These are phyloP conservation scores for Gossypium turneri DNA, from an alignment of 345 rosid species.

Conservation along the genomic window DNA sequence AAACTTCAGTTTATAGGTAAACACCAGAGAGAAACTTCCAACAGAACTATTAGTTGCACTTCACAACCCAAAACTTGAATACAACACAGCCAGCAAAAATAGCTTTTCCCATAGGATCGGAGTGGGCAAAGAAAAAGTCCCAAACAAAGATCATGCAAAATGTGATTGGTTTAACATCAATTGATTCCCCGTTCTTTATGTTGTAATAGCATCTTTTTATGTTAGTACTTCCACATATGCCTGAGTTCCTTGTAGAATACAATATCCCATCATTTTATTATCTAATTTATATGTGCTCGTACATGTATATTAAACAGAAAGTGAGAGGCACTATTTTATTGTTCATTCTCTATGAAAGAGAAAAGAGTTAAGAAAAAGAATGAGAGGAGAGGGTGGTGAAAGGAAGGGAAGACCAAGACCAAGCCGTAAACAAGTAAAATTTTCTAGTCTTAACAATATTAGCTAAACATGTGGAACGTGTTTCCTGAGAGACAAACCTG, in stretches of 20 bases:
- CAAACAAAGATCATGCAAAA: neutral
- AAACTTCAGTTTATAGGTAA: neutral
- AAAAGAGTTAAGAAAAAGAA: neutral
- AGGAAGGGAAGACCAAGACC: neutral
- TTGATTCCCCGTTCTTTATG: no score
- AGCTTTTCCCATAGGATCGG: neutral
- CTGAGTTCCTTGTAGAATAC: neutral
- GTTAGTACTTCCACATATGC: neutral
- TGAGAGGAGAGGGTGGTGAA: neutral
- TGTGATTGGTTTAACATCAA: neutral
- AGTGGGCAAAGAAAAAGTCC: neutral
- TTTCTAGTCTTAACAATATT: neutral
- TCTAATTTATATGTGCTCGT: neutral
- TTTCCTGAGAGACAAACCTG: conserved; percentile 46
- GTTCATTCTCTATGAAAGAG: neutral
- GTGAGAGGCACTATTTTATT: neutral
- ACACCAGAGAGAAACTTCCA: neutral
- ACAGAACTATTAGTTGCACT: neutral
- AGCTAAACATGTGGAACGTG: neutral
- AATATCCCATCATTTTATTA: neutral
- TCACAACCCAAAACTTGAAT: neutral
- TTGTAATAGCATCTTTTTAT: neutral
- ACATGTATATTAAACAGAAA: neutral
- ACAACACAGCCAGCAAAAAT: neutral
- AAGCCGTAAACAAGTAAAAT: neutral